Evolutionary conservation across 257 asterid species (phyloP).

Genomic region (Solanum sitiens): DNA sequence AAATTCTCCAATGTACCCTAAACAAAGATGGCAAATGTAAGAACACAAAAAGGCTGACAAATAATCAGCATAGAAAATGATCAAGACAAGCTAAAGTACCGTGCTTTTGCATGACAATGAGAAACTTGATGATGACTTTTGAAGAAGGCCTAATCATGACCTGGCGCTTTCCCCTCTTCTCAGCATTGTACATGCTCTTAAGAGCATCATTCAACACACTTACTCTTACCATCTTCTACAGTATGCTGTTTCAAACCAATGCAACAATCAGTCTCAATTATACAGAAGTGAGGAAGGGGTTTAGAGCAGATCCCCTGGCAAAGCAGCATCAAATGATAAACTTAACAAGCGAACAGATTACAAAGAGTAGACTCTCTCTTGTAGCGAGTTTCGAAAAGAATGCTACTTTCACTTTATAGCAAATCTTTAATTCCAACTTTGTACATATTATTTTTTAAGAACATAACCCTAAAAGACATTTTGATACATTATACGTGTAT

Average conservation of each 20-base stretch:
- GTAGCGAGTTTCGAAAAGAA: too few relatives aligned
- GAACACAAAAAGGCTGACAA: neutral
- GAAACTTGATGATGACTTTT: constrained; percentile 4
- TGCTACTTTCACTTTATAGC: too few relatives aligned
- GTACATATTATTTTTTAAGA: too few relatives aligned
- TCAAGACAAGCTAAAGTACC: neutral
- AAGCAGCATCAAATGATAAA: too few relatives aligned
- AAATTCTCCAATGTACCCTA: constrained; percentile 1
- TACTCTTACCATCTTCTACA: neutral
- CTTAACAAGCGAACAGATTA: too few relatives aligned
- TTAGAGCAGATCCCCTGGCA: too few relatives aligned
- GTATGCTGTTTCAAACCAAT: neutral
- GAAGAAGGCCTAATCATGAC: constrained; percentile 6
- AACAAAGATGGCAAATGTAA: neutral
- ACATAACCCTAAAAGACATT: too few relatives aligned
- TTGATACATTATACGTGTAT: too few relatives aligned
- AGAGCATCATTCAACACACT: constrained; percentile 5
- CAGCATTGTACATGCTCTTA: constrained; percentile 7
- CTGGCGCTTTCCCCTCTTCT: constrained; percentile 6
- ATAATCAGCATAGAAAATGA: neutral
- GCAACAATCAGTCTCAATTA: neutral
- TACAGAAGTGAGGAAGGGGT: neutral
- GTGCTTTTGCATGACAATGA: constrained; percentile 7
- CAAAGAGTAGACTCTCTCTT: too few relatives aligned
- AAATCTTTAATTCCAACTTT: too few relatives aligned